phyloP scores from a whole-genome alignment of 2,329 filamentous ascomycete species.

The Beauveria varroae region DNA sequence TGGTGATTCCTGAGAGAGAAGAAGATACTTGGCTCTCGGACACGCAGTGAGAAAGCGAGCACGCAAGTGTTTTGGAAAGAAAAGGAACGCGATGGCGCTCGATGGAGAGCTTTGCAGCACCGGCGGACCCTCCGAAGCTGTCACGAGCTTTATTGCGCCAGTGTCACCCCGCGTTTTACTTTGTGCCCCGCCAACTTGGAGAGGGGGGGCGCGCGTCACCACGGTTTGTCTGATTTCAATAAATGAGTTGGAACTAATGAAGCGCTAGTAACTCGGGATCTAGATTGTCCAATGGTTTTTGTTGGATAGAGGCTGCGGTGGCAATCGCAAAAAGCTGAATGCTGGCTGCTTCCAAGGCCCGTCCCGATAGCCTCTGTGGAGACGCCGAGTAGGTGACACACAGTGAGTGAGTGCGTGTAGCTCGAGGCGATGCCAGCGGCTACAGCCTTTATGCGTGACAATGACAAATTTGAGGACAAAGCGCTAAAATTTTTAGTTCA shows the following conservation, averaged over 20 bases:
- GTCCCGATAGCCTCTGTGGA: background rate
- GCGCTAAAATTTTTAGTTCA: no score
- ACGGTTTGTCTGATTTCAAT: background rate
- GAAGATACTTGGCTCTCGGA: background rate
- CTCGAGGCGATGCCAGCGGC: background rate
- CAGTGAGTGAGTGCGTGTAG: background rate
- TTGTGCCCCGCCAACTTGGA: conserved; percentile 4
- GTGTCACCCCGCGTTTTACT: conserved; percentile 2
- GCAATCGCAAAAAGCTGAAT: background rate
- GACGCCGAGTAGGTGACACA: background rate
- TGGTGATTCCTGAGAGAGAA: no score
- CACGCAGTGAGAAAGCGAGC: background rate
- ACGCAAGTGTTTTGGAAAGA: background rate
- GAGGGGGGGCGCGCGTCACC: background rate
- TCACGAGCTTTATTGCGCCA: background rate
- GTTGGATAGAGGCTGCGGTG: no score
- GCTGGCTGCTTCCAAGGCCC: background rate
- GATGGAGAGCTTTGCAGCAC: background rate
- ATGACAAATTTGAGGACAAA: no score
- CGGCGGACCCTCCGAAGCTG: background rate
- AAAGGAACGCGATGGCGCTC: background rate
- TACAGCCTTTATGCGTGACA: no score
- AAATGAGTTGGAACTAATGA: background rate
- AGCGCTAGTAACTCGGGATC: background rate
- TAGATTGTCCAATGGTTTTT: no score